Conservation (phyloP, 2,329 filamentous ascomycete genomes). For the Nannizziopsis arthrosporioides region DNA sequence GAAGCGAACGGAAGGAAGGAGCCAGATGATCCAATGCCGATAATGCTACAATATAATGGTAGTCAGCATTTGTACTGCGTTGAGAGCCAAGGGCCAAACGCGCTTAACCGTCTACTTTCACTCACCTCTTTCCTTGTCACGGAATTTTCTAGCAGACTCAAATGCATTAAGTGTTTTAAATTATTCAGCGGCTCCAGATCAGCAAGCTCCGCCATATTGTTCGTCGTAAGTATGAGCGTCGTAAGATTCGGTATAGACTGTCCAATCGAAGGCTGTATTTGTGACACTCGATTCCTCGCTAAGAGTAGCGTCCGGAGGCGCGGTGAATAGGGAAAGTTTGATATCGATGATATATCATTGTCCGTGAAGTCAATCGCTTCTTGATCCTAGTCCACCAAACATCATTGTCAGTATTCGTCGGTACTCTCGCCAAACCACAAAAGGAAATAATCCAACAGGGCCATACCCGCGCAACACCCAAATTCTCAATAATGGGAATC, state of each 20-base stretch:
- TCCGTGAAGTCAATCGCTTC: constrained; percentile 97
- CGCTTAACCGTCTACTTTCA: constrained; percentile 11
- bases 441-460: constrained; percentile 3
- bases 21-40: constrained; percentile 82
- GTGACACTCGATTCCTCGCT: constrained; percentile 74
- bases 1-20: constrained; percentile 72
- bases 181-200: constrained; percentile 70
- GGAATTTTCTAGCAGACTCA: constrained; percentile 76
- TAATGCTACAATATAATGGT: constrained; percentile 55
- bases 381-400: constrained; percentile 53
- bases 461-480: constrained; percentile 81
- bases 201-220: constrained; percentile 69
- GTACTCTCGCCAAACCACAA: background rate
- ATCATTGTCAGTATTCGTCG: background rate
- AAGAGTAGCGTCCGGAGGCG: constrained; percentile 79
- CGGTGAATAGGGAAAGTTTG: constrained; percentile 85
- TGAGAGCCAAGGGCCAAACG: background rate
- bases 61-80: background rate
- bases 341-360: constrained; percentile 83
- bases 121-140: constrained; percentile 83
- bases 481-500: constrained; percentile 93
- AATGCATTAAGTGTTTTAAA: constrained; percentile 61
- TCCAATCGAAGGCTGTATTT: constrained; percentile 64
- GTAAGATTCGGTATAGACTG: constrained; percentile 69
- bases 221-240: constrained; percentile 71